Percentiles rank a stretch among this genome's conserved stretches.
These are phyloP conservation scores for Ambrosia artemisiifolia DNA, from an alignment of 129 eudicot genomes.

Conservation along the genomic window DNA sequence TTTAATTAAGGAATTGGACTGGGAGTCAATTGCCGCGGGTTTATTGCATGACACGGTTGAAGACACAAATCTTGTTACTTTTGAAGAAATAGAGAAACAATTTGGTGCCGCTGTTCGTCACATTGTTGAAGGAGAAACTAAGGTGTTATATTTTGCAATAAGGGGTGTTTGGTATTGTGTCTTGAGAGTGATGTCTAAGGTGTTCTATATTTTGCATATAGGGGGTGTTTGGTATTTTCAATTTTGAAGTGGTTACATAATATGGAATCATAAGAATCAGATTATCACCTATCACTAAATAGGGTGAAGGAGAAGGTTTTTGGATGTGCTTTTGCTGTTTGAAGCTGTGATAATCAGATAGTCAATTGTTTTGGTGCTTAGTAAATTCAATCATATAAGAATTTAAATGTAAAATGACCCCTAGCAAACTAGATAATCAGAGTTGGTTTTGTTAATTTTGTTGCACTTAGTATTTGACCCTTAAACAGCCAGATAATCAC, in stretches of 20 bases:
- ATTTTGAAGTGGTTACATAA: neutral
- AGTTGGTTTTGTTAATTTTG: neutral
- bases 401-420: neutral
- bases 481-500: neutral
- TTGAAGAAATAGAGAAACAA: constrained; percentile 82
- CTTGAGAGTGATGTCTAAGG: constrained; percentile 41
- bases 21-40: constrained; percentile 99
- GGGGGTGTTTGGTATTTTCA: neutral
- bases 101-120: constrained; percentile 88
- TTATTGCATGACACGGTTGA: constrained; percentile 97
- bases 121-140: constrained; percentile 99
- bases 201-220: constrained; percentile 21
- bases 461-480: neutral
- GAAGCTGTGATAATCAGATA: neutral
- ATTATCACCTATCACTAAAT: neutral
- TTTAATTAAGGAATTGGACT: constrained; percentile 80
- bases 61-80: constrained; percentile 90
- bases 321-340: neutral
- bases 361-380: no score
- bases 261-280: neutral
- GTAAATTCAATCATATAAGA: neutral
- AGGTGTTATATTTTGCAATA: constrained; percentile 43
- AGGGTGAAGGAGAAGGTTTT: neutral
- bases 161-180: no score
- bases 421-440: neutral